phyloP scores from a whole-genome alignment of 2,329 filamentous ascomycete genomes.

The Fusarium sp. region DNA sequence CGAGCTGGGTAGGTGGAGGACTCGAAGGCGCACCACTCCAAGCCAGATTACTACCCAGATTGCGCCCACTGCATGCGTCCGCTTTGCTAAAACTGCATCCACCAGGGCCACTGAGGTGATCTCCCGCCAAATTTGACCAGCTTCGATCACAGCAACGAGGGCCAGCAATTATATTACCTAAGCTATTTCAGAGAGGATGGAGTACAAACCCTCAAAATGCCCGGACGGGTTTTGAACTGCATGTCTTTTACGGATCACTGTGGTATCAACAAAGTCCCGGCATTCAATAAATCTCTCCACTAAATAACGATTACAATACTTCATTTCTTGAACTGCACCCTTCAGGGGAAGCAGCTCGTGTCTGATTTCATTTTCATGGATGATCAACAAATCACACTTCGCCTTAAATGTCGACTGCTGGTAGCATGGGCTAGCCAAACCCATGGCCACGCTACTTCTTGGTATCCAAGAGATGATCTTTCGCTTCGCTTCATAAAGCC shows the following conservation, averaged over 20 bases:
- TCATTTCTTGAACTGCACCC: slow-evolving; percentile 2
- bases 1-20: slow-evolving; percentile 40
- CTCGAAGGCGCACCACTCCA: slow-evolving; percentile 40
- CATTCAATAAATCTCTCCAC: not conserved
- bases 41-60: slow-evolving; percentile 39
- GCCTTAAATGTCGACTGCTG: slow-evolving; percentile 21
- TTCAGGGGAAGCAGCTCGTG: slow-evolving; percentile 22
- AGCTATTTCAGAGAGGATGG: not conserved
- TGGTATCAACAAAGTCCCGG: not conserved
- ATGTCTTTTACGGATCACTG: not conserved
- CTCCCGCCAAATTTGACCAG: slow-evolving; percentile 40
- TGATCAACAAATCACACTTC: slow-evolving; percentile 32
- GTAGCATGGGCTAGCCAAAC: slow-evolving; percentile 38
- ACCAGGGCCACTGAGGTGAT: slow-evolving; percentile 42
- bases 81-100: slow-evolving; percentile 31
- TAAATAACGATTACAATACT: not conserved
- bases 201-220: not conserved
- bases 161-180: not conserved
- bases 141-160: slow-evolving; percentile 7
- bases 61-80: slow-evolving; percentile 35
- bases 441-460: slow-evolving; percentile 24
- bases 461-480: slow-evolving; percentile 33
- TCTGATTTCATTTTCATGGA: slow-evolving; percentile 6
- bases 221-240: not conserved
- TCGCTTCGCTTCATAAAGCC: slow-evolving; percentile 14